These are phyloP conservation scores for Bruguiera gymnorhiza DNA, from an alignment of 345 rosid genomes.

Conservation along the genomic window DNA sequence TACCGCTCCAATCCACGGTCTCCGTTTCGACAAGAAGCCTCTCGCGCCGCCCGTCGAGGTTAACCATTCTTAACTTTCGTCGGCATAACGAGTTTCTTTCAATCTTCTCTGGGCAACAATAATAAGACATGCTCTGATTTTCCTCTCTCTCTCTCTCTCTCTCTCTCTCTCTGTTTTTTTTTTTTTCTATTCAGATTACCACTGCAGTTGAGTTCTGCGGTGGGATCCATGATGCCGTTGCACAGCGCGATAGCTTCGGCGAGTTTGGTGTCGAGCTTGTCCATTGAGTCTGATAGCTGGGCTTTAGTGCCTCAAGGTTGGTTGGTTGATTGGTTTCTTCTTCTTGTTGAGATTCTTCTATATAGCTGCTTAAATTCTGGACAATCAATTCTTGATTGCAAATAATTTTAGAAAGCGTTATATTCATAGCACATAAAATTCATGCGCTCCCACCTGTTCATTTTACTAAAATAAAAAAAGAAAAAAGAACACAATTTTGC, in stretches of 20 bases:
- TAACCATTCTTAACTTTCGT: not conserved
- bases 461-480: not conserved
- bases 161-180: too few relatives aligned
- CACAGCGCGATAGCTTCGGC: slow-evolving; percentile 67
- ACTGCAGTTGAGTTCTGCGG: slow-evolving; percentile 48
- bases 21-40: slow-evolving; percentile 33
- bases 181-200: slow-evolving; percentile 39
- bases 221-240: slow-evolving; percentile 56
- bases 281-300: slow-evolving; percentile 55
- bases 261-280: slow-evolving; percentile 56
- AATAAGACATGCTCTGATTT: not conserved
- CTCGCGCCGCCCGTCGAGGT: slow-evolving; percentile 41
- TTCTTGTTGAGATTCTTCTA: not conserved
- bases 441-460: slow-evolving; percentile 7
- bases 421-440: not conserved
- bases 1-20: slow-evolving; percentile 27
- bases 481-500: too few relatives aligned
- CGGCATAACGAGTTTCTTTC: too few relatives aligned
- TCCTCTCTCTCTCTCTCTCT: not conserved
- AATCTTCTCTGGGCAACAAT: too few relatives aligned
- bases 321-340: not conserved
- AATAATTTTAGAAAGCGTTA: not conserved
- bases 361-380: not conserved
- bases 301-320: slow-evolving; percentile 77
- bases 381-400: not conserved